Evolutionary conservation across 1,284 basidiomycete genomes (phyloP).

Genomic region (Naganishia albida): DNA sequence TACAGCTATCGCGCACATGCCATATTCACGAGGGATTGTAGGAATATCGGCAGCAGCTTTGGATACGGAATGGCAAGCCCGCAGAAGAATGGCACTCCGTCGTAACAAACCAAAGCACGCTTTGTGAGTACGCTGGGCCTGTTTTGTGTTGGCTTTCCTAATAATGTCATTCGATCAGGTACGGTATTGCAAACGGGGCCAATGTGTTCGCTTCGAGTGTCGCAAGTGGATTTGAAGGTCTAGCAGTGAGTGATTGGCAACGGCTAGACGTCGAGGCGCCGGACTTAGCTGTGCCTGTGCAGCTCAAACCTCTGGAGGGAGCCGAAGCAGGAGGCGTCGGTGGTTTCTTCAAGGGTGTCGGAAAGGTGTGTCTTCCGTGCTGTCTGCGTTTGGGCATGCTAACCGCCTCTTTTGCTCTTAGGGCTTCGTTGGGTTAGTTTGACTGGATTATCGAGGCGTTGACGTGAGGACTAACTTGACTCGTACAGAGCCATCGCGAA

Average conservation of each 20-base stretch:
- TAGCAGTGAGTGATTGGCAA: slow-evolving; percentile 65
- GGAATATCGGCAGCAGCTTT: slow-evolving; percentile 94
- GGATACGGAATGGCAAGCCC: slow-evolving; percentile 91
- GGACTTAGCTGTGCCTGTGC: slow-evolving; percentile 18
- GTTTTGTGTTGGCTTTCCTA: neutral
- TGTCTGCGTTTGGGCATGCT: slow-evolving; percentile 15
- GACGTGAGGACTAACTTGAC: neutral
- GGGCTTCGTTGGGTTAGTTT: slow-evolving; percentile 35
- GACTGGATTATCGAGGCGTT: neutral
- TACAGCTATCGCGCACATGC: neutral
- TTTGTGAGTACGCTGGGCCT: slow-evolving; percentile 62
- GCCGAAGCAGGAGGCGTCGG: slow-evolving; percentile 91
- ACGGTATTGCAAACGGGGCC: slow-evolving; percentile 90
- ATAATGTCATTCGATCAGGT: slow-evolving; percentile 57
- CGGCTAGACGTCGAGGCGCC: slow-evolving; percentile 25
- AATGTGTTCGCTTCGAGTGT: slow-evolving; percentile 92
- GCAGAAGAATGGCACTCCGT: slow-evolving; percentile 81
- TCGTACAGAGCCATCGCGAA: slow-evolving; percentile 79
- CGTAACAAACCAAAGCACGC: slow-evolving; percentile 95
- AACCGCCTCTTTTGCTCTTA: slow-evolving; percentile 3
- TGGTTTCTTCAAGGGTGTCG: slow-evolving; percentile 97
- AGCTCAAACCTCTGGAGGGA: slow-evolving; percentile 95
- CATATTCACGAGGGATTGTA: slow-evolving; percentile 45
- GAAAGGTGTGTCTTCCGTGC: slow-evolving; percentile 63
- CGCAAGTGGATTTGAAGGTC: slow-evolving; percentile 92